Evolutionary conservation across 768 basidiomycete species (phyloP).

Genomic region (Leucosporidium yakuticum): DNA sequence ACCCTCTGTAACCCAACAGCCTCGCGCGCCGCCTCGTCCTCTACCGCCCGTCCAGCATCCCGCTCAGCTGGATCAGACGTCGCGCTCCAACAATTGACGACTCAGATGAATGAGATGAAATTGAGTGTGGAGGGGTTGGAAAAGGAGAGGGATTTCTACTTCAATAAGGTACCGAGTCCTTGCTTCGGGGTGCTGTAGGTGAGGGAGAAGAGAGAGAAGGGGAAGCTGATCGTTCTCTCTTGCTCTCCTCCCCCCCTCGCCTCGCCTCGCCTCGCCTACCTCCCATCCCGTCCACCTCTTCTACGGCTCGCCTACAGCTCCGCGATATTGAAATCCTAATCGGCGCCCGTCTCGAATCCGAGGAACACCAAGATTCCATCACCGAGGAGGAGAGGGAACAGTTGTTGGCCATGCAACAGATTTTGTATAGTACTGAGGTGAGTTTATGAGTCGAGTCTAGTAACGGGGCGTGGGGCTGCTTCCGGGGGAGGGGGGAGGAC

Average conservation of each 20-base stretch:
- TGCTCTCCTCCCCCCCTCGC: neutral
- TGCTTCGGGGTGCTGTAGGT: neutral
- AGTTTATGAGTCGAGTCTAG: constrained; percentile 31
- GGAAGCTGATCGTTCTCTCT: neutral
- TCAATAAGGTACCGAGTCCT: constrained; percentile 68
- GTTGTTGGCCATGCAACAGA: constrained; percentile 76
- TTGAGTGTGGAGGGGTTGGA: constrained; percentile 80
- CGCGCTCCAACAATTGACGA: constrained; percentile 60
- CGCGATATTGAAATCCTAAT: constrained; percentile 93
- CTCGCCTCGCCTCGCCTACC: no score
- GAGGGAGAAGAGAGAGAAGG: neutral
- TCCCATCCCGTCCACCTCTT: no score
- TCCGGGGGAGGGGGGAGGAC: no score
- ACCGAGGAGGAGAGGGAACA: constrained; percentile 46
- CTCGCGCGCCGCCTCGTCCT: neutral
- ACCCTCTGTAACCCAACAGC: no score
- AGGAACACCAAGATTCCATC: constrained; percentile 57
- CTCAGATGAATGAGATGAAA: constrained; percentile 74
- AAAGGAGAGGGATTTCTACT: constrained; percentile 98
- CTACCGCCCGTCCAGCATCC: neutral
- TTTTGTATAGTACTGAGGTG: constrained; percentile 92
- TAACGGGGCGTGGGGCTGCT: no score
- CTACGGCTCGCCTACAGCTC: constrained; percentile 51
- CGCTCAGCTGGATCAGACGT: constrained; percentile 51
- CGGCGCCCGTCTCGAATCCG: constrained; percentile 65